phyloP scores from a whole-genome alignment of 1,284 basidiomycete genomes.

The Inonotus hispidus region DNA sequence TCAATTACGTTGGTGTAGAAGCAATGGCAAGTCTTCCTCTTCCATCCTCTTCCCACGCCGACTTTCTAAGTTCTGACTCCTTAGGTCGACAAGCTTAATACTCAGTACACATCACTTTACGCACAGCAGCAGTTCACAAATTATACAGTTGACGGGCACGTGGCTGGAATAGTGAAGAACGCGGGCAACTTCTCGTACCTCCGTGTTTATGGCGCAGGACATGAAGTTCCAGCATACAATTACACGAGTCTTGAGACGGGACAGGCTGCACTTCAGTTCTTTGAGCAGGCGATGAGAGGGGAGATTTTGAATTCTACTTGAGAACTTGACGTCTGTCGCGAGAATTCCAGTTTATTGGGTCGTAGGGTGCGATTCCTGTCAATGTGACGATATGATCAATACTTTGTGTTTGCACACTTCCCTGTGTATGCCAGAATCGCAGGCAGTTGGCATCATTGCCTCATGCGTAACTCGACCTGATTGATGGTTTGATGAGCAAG shows the following conservation, averaged over 20 bases:
- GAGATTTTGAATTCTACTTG: slow-evolving; percentile 12
- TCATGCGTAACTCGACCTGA: no score
- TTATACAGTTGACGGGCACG: slow-evolving; percentile 46
- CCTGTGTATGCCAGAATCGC: no score
- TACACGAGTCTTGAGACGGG: slow-evolving; percentile 22
- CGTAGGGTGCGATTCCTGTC: no score
- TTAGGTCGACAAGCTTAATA: slow-evolving; percentile 40
- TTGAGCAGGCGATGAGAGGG: slow-evolving; percentile 27
- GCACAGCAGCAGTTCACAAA: slow-evolving; percentile 37
- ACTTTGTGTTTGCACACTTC: no score
- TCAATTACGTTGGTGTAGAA: slow-evolving; percentile 57
- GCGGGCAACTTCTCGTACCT: slow-evolving; percentile 58
- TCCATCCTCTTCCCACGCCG: slow-evolving; percentile 22
- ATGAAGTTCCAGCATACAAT: slow-evolving; percentile 44
- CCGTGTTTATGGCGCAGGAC: slow-evolving; percentile 48
- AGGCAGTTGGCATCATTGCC: no score
- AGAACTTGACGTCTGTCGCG: no score
- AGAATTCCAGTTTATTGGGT: no score
- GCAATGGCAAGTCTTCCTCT: slow-evolving; percentile 42
- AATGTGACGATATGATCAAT: no score
- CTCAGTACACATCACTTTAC: slow-evolving; percentile 34
- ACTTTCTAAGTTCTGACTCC: background rate
- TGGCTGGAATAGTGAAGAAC: slow-evolving; percentile 51
- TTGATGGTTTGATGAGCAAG: no score
- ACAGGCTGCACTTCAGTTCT: slow-evolving; percentile 29